Evolutionary conservation across 2,329 filamentous ascomycete genomes (phyloP), one percentile per base, ranked within the genome.

Genomic region (Penicillium sp.): DNA sequence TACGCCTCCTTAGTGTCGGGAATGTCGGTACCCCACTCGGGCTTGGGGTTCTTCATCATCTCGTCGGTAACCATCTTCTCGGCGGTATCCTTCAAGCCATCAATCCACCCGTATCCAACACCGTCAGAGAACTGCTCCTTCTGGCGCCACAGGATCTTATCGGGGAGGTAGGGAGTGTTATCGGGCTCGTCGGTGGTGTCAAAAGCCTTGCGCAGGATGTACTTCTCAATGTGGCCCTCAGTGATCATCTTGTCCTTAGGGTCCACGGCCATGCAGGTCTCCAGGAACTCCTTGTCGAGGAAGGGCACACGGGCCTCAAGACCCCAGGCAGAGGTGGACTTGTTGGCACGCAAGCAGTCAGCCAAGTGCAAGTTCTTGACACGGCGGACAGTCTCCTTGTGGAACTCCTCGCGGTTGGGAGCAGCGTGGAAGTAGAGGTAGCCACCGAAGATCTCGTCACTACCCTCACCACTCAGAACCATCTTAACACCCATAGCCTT

Each of bases 401-500:
- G 95, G 83, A 99, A 96, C n/a, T 87, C 89, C 69, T 90, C 86
- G 81, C 90, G 93, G 82, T 91, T 84, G 22, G 95, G 95, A 2
- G 95, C 95, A 60, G 89, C 90, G 78, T 96, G 92, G 87, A 99
- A 99, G 84, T 99, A 99, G 21, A 99, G 87, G 78, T 99, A 99
- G 52, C 95, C 95, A 62, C 95, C 95, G 68, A 98, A 98, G 74
- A 97, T 97, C 80, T 99, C 95, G 76, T 99, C 95, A 71, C 90
- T 95, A 49, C 95, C 95, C 79, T 99, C 95, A 60, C 95, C 95
- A 70, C 90, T 96, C 61, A 99, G 84, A 56, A 99, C 95, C 95
- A 99, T 99, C 86, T 99, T 99, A 73, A 99, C 90, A 63, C 95
- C 95, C 88, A 97, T 93, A 35, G 93, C 95, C 84, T 99, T 99